Percentiles rank a stretch among this genome's conserved stretches.
These are phyloP conservation scores for Aristolochia contorta DNA, from an alignment of 164 flowering plant species.

Conservation along the genomic window DNA sequence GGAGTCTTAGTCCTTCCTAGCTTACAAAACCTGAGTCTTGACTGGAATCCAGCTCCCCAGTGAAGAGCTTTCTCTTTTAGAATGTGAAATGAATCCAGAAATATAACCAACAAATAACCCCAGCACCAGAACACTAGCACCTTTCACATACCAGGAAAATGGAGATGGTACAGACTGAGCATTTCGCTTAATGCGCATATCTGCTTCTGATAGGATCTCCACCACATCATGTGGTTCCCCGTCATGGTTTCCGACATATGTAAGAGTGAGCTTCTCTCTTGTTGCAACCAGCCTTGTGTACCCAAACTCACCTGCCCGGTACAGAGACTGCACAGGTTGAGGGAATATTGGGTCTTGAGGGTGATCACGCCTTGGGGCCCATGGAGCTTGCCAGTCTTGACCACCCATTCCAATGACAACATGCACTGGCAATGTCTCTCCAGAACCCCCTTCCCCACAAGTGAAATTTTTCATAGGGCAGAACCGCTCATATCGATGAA, in stretches of 20 bases:
- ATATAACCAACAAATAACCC: constrained; percentile 66
- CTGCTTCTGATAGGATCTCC: constrained; percentile 61
- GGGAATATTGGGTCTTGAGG: constrained; percentile 62
- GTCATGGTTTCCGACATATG: constrained; percentile 87
- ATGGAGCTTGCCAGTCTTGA: constrained; percentile 89
- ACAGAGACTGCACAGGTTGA: constrained; percentile 64
- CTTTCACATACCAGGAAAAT: constrained; percentile 44
- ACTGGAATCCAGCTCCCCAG: constrained; percentile 47
- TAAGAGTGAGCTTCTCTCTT: constrained; percentile 59
- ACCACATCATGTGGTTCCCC: constrained; percentile 79
- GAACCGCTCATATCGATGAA: constrained; percentile 89
- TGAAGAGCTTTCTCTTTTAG: constrained; percentile 26
- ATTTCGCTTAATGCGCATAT: constrained; percentile 17
- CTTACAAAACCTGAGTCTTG: constrained; percentile 20
- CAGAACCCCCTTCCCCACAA: constrained; percentile 48
- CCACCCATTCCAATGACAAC: constrained; percentile 97
- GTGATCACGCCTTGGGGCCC: constrained; percentile 79
- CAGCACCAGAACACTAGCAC: constrained; percentile 45
- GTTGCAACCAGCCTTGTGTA: constrained; percentile 74
- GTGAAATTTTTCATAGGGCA: constrained; percentile 81
- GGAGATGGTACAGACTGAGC: constrained; percentile 5
- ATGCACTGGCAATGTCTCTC: constrained; percentile 48
- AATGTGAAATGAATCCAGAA: constrained; percentile 51
- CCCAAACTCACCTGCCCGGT: constrained; percentile 87
- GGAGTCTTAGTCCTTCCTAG: too few relatives aligned